Conservation (phyloP, 78 protist species). For the Creolimax fragrantissima region DNA sequence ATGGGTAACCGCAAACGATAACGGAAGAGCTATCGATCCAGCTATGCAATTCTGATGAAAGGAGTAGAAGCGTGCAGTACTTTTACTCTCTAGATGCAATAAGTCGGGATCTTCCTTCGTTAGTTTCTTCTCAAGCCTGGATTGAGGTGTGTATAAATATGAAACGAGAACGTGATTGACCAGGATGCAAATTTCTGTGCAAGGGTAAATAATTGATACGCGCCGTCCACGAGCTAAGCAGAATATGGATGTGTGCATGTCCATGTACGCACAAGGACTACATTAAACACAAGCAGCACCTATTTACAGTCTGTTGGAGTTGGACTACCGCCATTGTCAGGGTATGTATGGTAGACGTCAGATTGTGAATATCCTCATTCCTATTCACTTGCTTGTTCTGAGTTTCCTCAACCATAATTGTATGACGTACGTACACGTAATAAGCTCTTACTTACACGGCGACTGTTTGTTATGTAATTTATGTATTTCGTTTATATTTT, state of each 20-base stretch:
- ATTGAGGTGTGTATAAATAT: no score
- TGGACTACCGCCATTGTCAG: neutral
- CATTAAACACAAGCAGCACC: neutral
- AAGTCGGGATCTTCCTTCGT: neutral
- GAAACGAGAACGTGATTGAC: no score
- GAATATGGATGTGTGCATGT: neutral
- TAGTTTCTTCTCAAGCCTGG: neutral
- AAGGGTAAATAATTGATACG: neutral
- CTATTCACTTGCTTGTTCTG: no score
- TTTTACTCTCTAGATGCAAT: neutral
- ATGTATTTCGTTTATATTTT: no score
- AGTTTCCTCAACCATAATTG: no score
- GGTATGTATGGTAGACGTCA: neutral
- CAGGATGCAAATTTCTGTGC: neutral
- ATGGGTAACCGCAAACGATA: slow-evolving; percentile 34
- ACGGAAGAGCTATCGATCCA: slow-evolving; percentile 21
- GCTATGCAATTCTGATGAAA: slow-evolving; percentile 24
- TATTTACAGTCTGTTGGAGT: neutral
- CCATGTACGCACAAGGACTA: neutral
- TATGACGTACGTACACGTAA: no score
- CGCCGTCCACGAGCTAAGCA: neutral
- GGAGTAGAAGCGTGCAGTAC: slow-evolving; percentile 5
- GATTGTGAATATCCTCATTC: neutral
- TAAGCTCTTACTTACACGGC: no score
- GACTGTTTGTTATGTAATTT: no score